Percentiles rank a stretch among this genome's conserved stretches.
These are phyloP conservation scores for Quercus lobata DNA, from an alignment of 331 rosid species.

Conservation along the genomic window DNA sequence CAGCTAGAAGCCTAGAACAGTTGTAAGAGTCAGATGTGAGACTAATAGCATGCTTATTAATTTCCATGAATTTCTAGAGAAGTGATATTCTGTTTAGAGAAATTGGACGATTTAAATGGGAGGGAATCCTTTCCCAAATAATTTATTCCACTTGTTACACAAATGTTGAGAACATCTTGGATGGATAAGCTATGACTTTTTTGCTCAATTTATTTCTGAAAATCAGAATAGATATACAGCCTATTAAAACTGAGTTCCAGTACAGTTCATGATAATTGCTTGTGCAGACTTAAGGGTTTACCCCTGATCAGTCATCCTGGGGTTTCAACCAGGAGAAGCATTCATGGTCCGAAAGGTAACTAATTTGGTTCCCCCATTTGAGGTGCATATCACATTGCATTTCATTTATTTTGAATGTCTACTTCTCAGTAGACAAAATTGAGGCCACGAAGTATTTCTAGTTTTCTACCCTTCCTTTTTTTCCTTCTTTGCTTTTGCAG, in stretches of 20 bases:
- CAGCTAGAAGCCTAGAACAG: not conserved
- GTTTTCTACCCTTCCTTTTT: conserved; percentile 6
- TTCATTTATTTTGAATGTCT: conserved; percentile 14
- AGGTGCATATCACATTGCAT: conserved; percentile 38
- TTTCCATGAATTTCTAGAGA: too few relatives aligned
- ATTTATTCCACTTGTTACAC: not conserved
- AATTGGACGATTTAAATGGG: too few relatives aligned
- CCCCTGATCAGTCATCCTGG: conserved; percentile 66
- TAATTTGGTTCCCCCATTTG: conserved; percentile 81
- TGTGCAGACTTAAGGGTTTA: conserved; percentile 99
- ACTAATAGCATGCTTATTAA: too few relatives aligned
- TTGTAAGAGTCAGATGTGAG: too few relatives aligned
- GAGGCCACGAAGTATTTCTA: not conserved
- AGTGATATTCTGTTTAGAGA: too few relatives aligned
- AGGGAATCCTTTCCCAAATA: not conserved
- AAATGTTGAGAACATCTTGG: not conserved
- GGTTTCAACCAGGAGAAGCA: conserved; percentile 94
- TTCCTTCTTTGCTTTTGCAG: conserved; percentile 34
- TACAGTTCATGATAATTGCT: conserved; percentile 92
- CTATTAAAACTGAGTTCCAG: conserved; percentile 35
- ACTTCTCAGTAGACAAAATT: not conserved
- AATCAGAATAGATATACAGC: too few relatives aligned
- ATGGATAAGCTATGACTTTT: conserved; percentile 3
- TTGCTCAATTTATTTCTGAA: conserved; percentile 4
- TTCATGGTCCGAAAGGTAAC: conserved; percentile 82